phyloP scores from a whole-genome alignment of 1,284 basidiomycete genomes.

The Microbotryum intermedium region DNA sequence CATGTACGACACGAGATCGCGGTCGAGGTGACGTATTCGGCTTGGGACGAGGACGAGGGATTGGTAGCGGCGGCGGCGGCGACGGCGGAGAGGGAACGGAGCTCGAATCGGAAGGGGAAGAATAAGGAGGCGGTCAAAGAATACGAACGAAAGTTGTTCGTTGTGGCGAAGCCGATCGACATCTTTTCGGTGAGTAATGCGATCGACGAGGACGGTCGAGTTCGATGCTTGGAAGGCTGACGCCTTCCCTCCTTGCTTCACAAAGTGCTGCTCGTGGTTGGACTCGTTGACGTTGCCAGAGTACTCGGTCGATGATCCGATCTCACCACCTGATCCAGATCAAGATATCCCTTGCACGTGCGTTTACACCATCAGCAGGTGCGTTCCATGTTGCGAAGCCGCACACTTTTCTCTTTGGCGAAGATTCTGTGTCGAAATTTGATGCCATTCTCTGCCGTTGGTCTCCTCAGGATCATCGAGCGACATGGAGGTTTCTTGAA shows the following conservation, averaged over 20 bases:
- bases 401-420: not conserved
- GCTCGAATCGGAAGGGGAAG: not conserved
- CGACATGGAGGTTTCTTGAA: not conserved
- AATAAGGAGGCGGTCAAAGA: not conserved
- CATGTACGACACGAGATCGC: not conserved
- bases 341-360: not conserved
- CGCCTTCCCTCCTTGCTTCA: not conserved
- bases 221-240: not conserved
- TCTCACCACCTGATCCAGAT: not conserved
- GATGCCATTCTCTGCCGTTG: not conserved
- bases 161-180: not conserved
- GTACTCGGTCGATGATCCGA: not conserved
- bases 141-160: not conserved
- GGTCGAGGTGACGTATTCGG: not conserved
- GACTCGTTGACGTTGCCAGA: conserved; percentile 1
- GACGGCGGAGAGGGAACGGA: too few species aligned
- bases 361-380: not conserved
- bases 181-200: not conserved
- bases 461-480: not conserved
- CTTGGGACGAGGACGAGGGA: not conserved
- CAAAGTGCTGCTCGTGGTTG: conserved; percentile 1
- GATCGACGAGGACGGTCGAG: not conserved
- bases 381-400: too few species aligned
- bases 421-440: not conserved
- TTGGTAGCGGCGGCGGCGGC: too few species aligned